phyloP scores from a whole-genome alignment of 116 monocot species.

The Dioscorea cayenensis region DNA sequence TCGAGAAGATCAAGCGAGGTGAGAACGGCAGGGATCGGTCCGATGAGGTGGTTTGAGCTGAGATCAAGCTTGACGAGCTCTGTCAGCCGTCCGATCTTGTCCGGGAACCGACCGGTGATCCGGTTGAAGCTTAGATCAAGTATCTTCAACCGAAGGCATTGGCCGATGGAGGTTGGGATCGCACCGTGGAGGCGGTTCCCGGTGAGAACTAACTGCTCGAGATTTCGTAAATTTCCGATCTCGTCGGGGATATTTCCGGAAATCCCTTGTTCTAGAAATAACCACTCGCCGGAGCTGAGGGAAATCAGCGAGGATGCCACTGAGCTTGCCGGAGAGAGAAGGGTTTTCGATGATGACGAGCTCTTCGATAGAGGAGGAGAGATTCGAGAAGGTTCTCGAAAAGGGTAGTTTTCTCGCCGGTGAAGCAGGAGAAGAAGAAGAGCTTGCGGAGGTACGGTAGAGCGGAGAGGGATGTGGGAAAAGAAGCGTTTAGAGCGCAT shows the following conservation, averaged over 20 bases:
- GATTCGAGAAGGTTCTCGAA: slow-evolving; percentile 13
- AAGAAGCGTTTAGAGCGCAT: slow-evolving; percentile 30
- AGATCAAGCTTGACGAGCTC: slow-evolving; percentile 57
- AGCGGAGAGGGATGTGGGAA: slow-evolving; percentile 25
- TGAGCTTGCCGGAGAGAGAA: slow-evolving; percentile 44
- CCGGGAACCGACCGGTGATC: slow-evolving; percentile 31
- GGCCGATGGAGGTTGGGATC: slow-evolving; percentile 26
- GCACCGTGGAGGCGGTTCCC: slow-evolving; percentile 35
- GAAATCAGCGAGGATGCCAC: slow-evolving; percentile 18
- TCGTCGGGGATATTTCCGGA: slow-evolving; percentile 37
- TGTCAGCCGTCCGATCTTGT: slow-evolving; percentile 32
- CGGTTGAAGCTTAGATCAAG: slow-evolving; percentile 58
- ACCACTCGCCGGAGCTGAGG: slow-evolving; percentile 36
- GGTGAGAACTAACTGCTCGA: slow-evolving; percentile 46
- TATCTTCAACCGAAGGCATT: slow-evolving; percentile 18
- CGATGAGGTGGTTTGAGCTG: slow-evolving; percentile 37
- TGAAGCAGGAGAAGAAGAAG: slow-evolving; percentile 70
- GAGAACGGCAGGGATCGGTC: slow-evolving; percentile 32
- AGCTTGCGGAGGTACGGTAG: slow-evolving; percentile 59
- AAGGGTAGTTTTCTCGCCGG: slow-evolving; percentile 6
- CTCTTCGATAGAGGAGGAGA: slow-evolving; percentile 32
- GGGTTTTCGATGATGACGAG: slow-evolving; percentile 61
- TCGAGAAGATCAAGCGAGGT: slow-evolving; percentile 25
- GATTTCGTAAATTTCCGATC: slow-evolving; percentile 21
- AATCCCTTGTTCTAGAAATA: slow-evolving; percentile 24